Evolutionary conservation across 2,329 filamentous ascomycete genomes (phyloP).

Genomic region (Ophiostoma sp.): DNA sequence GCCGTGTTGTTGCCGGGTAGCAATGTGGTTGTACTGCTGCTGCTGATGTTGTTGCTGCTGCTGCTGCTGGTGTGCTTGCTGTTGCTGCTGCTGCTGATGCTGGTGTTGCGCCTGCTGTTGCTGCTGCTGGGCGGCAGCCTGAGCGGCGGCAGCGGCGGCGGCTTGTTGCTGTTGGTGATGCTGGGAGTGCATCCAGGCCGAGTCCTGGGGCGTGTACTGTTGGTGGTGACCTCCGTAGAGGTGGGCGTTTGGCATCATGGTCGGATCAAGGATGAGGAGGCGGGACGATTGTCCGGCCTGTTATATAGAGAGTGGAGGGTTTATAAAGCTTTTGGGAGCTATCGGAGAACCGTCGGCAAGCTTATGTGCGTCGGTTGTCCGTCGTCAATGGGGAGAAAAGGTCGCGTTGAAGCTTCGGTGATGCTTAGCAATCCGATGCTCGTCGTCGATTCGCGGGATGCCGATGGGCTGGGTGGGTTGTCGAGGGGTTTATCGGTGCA

Average conservation of each 20-base stretch:
- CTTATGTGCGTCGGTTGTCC: not conserved
- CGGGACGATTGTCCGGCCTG: not conserved
- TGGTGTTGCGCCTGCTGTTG: slow-evolving; percentile 63
- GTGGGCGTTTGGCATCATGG: slow-evolving; percentile 64
- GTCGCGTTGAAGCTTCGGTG: not conserved
- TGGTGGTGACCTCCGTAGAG: slow-evolving; percentile 69
- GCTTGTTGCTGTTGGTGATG: slow-evolving; percentile 65
- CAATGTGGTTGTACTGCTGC: slow-evolving; percentile 72
- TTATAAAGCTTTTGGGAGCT: not conserved
- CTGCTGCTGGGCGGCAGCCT: slow-evolving; percentile 36
- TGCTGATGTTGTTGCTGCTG: slow-evolving; percentile 63
- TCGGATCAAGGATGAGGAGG: not conserved
- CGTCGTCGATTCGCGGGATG: not conserved
- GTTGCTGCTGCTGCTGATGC: slow-evolving; percentile 59
- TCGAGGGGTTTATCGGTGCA: not conserved
- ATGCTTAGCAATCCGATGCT: not conserved
- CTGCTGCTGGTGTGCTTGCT: slow-evolving; percentile 60
- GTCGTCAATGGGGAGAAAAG: not conserved
- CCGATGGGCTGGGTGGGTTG: too few species aligned
- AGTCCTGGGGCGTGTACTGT: slow-evolving; percentile 64
- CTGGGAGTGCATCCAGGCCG: slow-evolving; percentile 65
- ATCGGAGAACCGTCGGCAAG: slow-evolving; percentile 7
- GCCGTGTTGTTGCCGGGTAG: slow-evolving; percentile 35
- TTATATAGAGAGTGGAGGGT: not conserved
- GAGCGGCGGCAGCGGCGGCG: slow-evolving; percentile 35